A percentile compares a stretch with the other conserved stretches of the same genome.
phyloP scores from a whole-genome alignment of 2,329 filamentous ascomycete species.

The Ceratocystis papillata region DNA sequence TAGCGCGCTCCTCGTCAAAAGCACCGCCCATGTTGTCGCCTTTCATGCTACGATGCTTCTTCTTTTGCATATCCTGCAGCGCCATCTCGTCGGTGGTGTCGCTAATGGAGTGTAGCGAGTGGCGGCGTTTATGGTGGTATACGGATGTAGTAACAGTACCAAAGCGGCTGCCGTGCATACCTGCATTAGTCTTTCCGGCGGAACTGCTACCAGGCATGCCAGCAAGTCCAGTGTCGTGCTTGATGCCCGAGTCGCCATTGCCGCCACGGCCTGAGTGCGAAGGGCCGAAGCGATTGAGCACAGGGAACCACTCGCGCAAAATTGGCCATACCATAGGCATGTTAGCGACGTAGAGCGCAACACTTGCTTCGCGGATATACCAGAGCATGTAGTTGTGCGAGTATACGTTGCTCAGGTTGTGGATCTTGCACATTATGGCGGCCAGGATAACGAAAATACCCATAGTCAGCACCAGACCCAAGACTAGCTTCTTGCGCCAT shows the following conservation, averaged over 20 bases:
- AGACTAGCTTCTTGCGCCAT: constrained; percentile 42
- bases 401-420: constrained; percentile 35
- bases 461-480: constrained; percentile 39
- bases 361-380: constrained; percentile 39
- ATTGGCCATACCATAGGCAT: constrained; percentile 37
- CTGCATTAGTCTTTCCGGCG: constrained; percentile 9
- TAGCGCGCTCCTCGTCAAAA: constrained; percentile 16
- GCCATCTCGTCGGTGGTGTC: constrained; percentile 20
- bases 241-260: constrained; percentile 15
- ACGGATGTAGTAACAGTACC: constrained; percentile 22
- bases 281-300: constrained; percentile 23
- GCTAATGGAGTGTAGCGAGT: constrained; percentile 12
- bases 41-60: constrained; percentile 12
- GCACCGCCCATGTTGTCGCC: not conserved
- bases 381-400: constrained; percentile 35
- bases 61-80: constrained; percentile 17
- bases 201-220: constrained; percentile 13
- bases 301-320: constrained; percentile 31
- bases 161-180: constrained; percentile 21
- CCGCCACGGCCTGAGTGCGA: constrained; percentile 20
- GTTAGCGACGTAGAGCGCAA: constrained; percentile 37
- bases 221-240: not conserved
- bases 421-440: constrained; percentile 39
- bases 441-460: constrained; percentile 41
- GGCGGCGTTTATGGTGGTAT: constrained; percentile 20